Conservation (phyloP, 2,329 filamentous ascomycete species). For the Botryotinia convoluta region DNA sequence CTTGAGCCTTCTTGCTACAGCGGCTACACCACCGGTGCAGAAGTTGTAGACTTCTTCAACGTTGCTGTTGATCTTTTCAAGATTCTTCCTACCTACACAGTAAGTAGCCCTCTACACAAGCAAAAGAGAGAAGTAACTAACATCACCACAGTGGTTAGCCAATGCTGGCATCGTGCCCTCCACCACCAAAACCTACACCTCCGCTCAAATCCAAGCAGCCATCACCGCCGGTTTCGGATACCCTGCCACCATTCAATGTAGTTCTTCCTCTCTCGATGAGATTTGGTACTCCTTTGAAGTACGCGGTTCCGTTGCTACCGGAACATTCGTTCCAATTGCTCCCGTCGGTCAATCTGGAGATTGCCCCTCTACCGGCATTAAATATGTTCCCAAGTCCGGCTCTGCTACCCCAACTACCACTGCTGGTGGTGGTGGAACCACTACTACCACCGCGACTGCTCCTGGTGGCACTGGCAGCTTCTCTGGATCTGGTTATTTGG, state of each 20-base stretch:
- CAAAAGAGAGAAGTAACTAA: neutral
- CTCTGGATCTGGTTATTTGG: slow-evolving; percentile 57
- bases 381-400: slow-evolving; percentile 48
- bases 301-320: slow-evolving; percentile 50
- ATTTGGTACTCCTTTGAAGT: slow-evolving; percentile 55
- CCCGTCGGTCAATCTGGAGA: slow-evolving; percentile 24
- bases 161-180: slow-evolving; percentile 59
- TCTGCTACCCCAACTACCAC: slow-evolving; percentile 29
- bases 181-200: slow-evolving; percentile 43
- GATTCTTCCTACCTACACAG: slow-evolving; percentile 61
- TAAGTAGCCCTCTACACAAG: slow-evolving; percentile 30
- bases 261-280: slow-evolving; percentile 47
- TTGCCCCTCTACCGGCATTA: slow-evolving; percentile 61
- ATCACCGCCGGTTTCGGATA: slow-evolving; percentile 47
- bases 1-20: slow-evolving; percentile 65
- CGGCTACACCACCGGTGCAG: slow-evolving; percentile 41
- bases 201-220: slow-evolving; percentile 43
- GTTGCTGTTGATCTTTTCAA: slow-evolving; percentile 48
- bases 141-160: slow-evolving; percentile 47
- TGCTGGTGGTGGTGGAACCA: slow-evolving; percentile 45
- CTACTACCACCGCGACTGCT: slow-evolving; percentile 39
- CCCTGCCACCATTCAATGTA: slow-evolving; percentile 46
- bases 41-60: slow-evolving; percentile 52
- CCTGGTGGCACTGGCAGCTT: slow-evolving; percentile 39
- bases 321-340: slow-evolving; percentile 45